phyloP scores from a whole-genome alignment of 176 grass and related monocot genomes.

The Elymus sibiricus region DNA sequence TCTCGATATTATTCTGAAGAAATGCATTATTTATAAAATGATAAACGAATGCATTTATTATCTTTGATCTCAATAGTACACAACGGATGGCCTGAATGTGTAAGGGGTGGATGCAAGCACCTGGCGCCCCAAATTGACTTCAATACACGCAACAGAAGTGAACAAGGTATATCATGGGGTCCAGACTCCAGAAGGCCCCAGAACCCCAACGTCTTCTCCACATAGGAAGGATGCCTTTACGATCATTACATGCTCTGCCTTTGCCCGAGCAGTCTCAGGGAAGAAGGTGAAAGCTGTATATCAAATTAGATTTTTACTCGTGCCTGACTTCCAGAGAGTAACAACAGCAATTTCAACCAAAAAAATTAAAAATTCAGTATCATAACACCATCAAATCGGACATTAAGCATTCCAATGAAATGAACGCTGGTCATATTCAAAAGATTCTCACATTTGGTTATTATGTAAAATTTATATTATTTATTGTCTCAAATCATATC shows the following conservation, averaged over 20 bases:
- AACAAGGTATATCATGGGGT: background rate
- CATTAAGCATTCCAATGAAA: background rate
- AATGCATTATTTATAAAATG: constrained; percentile 29
- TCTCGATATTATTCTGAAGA: constrained; percentile 35
- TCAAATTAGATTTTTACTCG: background rate
- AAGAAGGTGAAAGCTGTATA: background rate
- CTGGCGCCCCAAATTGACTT: background rate
- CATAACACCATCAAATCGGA: background rate
- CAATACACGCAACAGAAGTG: background rate
- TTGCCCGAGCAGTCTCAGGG: background rate
- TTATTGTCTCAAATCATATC: background rate
- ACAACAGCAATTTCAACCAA: background rate
- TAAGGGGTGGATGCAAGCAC: background rate
- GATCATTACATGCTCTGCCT: background rate
- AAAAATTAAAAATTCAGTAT: background rate
- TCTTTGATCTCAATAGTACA: background rate
- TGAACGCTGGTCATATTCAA: background rate
- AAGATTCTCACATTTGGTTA: background rate
- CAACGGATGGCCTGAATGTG: background rate
- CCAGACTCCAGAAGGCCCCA: background rate
- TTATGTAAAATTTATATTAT: background rate
- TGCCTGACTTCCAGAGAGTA: background rate
- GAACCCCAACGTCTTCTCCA: background rate
- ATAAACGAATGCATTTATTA: constrained; percentile 10
- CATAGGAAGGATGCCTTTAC: background rate